phyloP scores from a whole-genome alignment of 2,329 filamentous ascomycete species.

The Pezicula radicicola region DNA sequence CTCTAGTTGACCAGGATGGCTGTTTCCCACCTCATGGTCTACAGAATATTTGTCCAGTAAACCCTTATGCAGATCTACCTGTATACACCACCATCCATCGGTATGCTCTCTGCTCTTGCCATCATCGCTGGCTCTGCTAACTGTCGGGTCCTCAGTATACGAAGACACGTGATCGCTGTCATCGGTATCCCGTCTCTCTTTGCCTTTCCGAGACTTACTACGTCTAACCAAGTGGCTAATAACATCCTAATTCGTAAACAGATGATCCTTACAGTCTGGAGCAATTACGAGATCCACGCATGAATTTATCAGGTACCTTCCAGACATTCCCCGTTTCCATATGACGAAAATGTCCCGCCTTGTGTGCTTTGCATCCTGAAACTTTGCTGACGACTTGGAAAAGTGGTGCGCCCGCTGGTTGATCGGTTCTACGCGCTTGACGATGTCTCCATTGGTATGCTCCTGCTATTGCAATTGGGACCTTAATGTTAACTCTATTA shows the following conservation, averaged over 20 bases:
- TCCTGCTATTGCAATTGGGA: not conserved
- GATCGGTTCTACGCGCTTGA: constrained; percentile 77
- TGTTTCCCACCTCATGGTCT: constrained; percentile 23
- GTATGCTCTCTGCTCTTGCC: constrained; percentile 17
- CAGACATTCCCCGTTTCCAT: constrained; percentile 16
- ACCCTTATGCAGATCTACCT: constrained; percentile 46
- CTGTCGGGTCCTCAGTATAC: constrained; percentile 42
- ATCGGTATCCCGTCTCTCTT: constrained; percentile 56
- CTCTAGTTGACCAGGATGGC: constrained; percentile 16
- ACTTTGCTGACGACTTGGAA: not conserved
- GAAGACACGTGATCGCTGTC: constrained; percentile 59
- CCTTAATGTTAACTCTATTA: constrained; percentile 3
- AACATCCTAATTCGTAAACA: constrained; percentile 17
- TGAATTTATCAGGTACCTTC: constrained; percentile 54
- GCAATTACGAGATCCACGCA: constrained; percentile 75
- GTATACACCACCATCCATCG: constrained; percentile 78
- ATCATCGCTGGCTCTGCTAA: not conserved
- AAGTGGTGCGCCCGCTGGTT: constrained; percentile 51
- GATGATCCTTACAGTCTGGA: constrained; percentile 68
- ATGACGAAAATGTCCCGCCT: too few relatives aligned
- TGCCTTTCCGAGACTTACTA: not conserved
- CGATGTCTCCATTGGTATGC: constrained; percentile 72
- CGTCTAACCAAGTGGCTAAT: not conserved
- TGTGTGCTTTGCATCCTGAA: too few relatives aligned
- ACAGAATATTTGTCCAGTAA: constrained; percentile 20